Conservation (phyloP, 345 rosid genomes). For the Nephelium lappaceum region DNA sequence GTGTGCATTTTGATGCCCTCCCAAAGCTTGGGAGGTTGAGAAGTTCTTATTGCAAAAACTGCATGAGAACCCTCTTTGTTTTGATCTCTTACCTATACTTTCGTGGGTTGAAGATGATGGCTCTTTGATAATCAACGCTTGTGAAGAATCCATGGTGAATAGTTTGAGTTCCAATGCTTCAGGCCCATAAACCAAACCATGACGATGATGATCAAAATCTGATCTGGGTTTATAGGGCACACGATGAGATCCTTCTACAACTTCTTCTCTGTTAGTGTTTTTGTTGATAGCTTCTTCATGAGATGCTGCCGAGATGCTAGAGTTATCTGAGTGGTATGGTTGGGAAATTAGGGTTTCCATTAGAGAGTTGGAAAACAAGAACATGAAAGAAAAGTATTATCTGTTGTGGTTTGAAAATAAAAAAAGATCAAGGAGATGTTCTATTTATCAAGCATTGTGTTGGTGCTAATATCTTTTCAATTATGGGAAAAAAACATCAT, state of each 20-base stretch:
- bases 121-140: background rate
- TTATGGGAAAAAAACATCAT: constrained; percentile 34
- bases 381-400: background rate
- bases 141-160: constrained; percentile 10
- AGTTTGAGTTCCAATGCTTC: constrained; percentile 37
- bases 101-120: background rate
- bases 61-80: constrained; percentile 39
- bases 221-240: constrained; percentile 27
- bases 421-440: background rate
- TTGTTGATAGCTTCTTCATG: constrained; percentile 3
- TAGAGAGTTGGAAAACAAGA: background rate
- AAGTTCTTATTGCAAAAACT: constrained; percentile 47
- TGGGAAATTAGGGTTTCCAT: constrained; percentile 30
- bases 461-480: constrained; percentile 25
- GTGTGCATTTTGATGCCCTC: constrained; percentile 58
- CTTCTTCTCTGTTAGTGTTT: constrained; percentile 23
- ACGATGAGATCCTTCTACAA: constrained; percentile 1
- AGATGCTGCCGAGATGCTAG: constrained; percentile 43
- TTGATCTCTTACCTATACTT: background rate
- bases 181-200: constrained; percentile 8
- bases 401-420: background rate
- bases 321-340: constrained; percentile 33
- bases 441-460: constrained; percentile 23
- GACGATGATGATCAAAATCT: constrained; percentile 11
- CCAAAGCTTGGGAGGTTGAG: constrained; percentile 47